Evolutionary conservation across 1,284 basidiomycete species (phyloP).

Genomic region (Sporisorium graminicola): DNA sequence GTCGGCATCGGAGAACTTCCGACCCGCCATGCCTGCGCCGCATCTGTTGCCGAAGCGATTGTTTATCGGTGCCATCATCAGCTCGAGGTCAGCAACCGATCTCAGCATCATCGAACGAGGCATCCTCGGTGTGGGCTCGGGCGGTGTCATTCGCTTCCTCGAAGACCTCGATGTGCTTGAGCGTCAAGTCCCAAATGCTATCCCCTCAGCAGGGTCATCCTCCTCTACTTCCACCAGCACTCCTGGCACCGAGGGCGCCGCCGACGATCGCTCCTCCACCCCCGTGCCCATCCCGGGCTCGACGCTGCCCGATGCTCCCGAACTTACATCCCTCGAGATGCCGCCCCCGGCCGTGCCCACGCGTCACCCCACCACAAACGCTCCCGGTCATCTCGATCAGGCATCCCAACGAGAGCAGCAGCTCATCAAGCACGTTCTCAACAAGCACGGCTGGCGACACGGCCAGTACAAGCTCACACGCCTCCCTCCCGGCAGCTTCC

Average conservation of each 20-base stretch:
- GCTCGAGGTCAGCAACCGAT: constrained; percentile 46
- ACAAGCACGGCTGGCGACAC: constrained; percentile 57
- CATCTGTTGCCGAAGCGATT: constrained; percentile 54
- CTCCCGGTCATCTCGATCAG: constrained; percentile 13
- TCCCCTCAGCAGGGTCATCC: constrained; percentile 21
- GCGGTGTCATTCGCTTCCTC: constrained; percentile 62
- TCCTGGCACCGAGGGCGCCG: constrained; percentile 6
- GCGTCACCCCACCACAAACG: constrained; percentile 14
- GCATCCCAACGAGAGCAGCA: constrained; percentile 39
- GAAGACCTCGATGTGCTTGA: constrained; percentile 59
- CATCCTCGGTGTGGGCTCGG: constrained; percentile 59
- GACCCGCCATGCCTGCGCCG: constrained; percentile 54
- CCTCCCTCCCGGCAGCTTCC: constrained; percentile 79
- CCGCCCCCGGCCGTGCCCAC: constrained; percentile 40
- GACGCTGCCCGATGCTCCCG: constrained; percentile 35
- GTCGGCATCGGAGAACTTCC: constrained; percentile 54
- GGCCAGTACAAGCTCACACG: constrained; percentile 71
- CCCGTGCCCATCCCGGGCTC: constrained; percentile 49
- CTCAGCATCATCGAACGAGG: constrained; percentile 55
- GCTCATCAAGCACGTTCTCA: constrained; percentile 42
- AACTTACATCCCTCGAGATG: constrained; percentile 47
- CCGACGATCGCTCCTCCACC: constrained; percentile 51
- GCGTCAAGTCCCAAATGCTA: constrained; percentile 14
- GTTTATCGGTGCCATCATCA: constrained; percentile 63
- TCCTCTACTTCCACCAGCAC: constrained; percentile 30